Evolutionary conservation across 495 filamentous ascomycete species (phyloP), one percentile per base, ranked within the genome.

Genomic region (Chaetomidium leptoderma): DNA sequence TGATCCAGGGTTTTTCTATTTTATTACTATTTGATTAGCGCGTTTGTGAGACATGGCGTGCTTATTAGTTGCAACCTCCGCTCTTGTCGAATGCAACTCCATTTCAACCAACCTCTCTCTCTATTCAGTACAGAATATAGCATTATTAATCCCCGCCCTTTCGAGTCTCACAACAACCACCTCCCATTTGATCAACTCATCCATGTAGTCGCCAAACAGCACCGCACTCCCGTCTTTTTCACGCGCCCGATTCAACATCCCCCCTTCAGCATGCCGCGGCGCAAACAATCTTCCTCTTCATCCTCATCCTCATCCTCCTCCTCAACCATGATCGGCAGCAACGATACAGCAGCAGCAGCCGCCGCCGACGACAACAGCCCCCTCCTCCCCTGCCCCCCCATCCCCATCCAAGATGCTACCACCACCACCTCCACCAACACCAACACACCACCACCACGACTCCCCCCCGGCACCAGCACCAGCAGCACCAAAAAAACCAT

Each of bases 81-180:
- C 11, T 9, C 19, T 4, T 24, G 8, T 44, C 16, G 16, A 39
- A 8, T n/a, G 13, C n/a, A 5, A 42, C 21, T 23, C n/a, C 0
- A 42, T 9, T 23, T 23, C 40, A 43, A 24, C 21, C 40, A 46
- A 23, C 29, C 43, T 5, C 24, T 26, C 43, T 46, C 43, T 5
- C 24, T 26, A 17, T 8, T 23, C 40, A 23, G n/a, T n/a, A n/a
- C n/a, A n/a, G n/a, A n/a, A n/a, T n/a, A n/a, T n/a, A 6, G 4
- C 21, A 29, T 46, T 29, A 46, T 29, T 46, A 27, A 48, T 48
- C 29, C n/a, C n/a, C n/a, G n/a, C n/a, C n/a, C n/a, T n/a, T n/a
- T n/a, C n/a, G n/a, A n/a, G n/a, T n/a, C n/a, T n/a, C n/a, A n/a
- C n/a, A 19, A 27, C 23, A 45, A 27, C 26, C 11, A 14, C 2